Evolutionary conservation across 2,329 filamentous ascomycete species (phyloP).

Genomic region (Fusarium sp.): DNA sequence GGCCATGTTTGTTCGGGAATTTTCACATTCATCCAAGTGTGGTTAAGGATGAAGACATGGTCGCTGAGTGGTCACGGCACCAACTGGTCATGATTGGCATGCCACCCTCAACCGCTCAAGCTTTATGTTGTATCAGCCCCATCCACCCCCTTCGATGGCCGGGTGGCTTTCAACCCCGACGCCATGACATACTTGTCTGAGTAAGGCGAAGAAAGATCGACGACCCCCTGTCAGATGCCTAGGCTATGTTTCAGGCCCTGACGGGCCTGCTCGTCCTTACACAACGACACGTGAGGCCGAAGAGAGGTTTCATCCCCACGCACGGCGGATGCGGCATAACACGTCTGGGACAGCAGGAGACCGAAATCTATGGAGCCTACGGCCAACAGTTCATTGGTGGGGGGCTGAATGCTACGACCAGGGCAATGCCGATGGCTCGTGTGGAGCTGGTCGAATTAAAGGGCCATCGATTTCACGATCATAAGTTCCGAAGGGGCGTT

Average conservation of each 20-base stretch:
- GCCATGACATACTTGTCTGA: slow-evolving; percentile 35
- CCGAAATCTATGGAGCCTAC: slow-evolving; percentile 31
- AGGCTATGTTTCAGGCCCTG: slow-evolving; percentile 46
- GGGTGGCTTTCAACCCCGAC: slow-evolving; percentile 42
- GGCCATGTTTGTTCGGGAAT: slow-evolving; percentile 22
- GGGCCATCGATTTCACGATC: slow-evolving; percentile 37
- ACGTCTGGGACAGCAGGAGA: slow-evolving; percentile 37
- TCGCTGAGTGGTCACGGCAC: slow-evolving; percentile 39
- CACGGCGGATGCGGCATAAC: slow-evolving; percentile 46
- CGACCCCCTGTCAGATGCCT: slow-evolving; percentile 40
- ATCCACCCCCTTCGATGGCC: slow-evolving; percentile 38
- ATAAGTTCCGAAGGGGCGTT: slow-evolving; percentile 41
- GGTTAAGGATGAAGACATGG: slow-evolving; percentile 22
- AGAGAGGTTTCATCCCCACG: slow-evolving; percentile 48
- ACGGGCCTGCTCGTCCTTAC: slow-evolving; percentile 36
- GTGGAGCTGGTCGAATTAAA: slow-evolving; percentile 38
- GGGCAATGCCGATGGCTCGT: slow-evolving; percentile 32
- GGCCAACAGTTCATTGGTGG: slow-evolving; percentile 31
- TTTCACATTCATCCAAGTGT: slow-evolving; percentile 28
- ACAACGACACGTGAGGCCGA: slow-evolving; percentile 48
- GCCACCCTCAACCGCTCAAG: slow-evolving; percentile 39
- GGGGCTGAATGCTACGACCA: slow-evolving; percentile 30
- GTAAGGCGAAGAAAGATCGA: slow-evolving; percentile 40
- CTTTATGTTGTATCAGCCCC: slow-evolving; percentile 39
- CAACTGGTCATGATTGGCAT: slow-evolving; percentile 40